Evolutionary conservation across 2,329 filamentous ascomycete genomes (phyloP).

Genomic region (Beauveria sp.): DNA sequence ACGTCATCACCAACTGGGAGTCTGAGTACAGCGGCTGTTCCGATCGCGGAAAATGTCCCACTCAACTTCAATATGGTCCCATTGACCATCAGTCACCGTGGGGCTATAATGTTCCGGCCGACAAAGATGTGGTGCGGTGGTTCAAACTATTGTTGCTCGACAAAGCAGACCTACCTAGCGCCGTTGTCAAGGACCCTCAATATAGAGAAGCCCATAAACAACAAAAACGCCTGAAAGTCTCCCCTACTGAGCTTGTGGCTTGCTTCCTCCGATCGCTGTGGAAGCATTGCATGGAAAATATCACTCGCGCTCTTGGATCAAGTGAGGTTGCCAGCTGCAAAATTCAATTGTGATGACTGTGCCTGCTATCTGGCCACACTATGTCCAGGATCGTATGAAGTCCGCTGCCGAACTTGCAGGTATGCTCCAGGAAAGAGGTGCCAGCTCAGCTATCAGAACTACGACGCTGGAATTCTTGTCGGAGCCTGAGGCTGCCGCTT

Average conservation of each 20-base stretch:
- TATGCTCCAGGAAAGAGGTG: constrained; percentile 21
- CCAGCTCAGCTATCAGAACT: constrained; percentile 12
- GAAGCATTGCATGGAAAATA: constrained; percentile 21
- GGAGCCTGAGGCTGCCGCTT: constrained; percentile 38
- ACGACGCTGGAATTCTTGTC: constrained; percentile 30
- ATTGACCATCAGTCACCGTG: constrained; percentile 14
- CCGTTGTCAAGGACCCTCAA: constrained; percentile 18
- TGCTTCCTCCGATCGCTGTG: constrained; percentile 28
- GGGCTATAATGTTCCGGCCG: constrained; percentile 23
- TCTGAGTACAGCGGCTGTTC: constrained; percentile 15
- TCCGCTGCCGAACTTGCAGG: constrained; percentile 28
- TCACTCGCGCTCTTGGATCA: constrained; percentile 20
- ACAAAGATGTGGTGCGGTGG: constrained; percentile 26
- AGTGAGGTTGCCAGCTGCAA: constrained; percentile 16
- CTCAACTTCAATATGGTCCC: constrained; percentile 17
- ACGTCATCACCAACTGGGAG: constrained; percentile 26
- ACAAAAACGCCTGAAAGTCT: constrained; percentile 7
- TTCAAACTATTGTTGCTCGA: constrained; percentile 35
- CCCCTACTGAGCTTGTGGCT: constrained; percentile 22
- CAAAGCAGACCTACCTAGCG: constrained; percentile 19
- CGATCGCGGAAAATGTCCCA: constrained; percentile 26
- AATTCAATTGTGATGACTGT: constrained; percentile 35
- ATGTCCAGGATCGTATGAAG: constrained; percentile 30
- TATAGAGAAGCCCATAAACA: constrained; percentile 13
- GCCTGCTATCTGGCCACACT: constrained; percentile 38